Evolutionary conservation across 2,329 filamentous ascomycete species (phyloP).

Genomic region (Fusarium solani-melongenae): DNA sequence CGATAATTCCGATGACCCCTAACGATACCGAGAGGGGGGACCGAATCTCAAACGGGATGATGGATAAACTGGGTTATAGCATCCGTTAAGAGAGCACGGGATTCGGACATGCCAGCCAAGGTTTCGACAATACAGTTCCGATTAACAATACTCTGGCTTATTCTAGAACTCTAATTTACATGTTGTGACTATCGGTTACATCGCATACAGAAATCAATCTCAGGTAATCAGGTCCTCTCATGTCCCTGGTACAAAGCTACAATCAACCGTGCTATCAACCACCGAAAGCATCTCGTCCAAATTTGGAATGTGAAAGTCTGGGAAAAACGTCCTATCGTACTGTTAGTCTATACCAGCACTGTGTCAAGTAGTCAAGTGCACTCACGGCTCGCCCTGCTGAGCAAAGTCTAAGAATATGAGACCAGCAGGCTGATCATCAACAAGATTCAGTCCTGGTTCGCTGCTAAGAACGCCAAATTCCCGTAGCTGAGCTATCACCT

Average conservation of each 20-base stretch:
- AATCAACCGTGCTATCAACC: neutral
- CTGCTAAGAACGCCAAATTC: conserved; percentile 8
- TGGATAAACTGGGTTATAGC: neutral
- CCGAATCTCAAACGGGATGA: neutral
- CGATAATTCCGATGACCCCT: neutral
- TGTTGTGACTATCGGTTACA: neutral
- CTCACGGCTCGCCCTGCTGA: conserved; percentile 8
- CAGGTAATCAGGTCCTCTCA: neutral
- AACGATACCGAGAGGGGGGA: neutral
- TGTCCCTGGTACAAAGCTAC: neutral
- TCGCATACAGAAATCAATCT: neutral
- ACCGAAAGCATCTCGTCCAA: conserved; percentile 11
- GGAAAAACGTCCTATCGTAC: neutral
- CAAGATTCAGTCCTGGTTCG: neutral
- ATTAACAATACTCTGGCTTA: neutral
- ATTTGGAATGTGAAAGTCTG: conserved; percentile 7
- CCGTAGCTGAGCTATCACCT: conserved; percentile 11
- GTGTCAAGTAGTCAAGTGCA: neutral
- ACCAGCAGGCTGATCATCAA: neutral
- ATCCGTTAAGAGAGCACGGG: neutral
- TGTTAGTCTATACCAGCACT: neutral
- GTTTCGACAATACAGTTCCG: neutral
- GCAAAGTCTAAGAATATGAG: conserved; percentile 11
- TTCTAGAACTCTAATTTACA: neutral
- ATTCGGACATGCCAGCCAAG: neutral